Conservation (phyloP, 2,329 filamentous ascomycete genomes). For the Fusarium napiforme region DNA sequence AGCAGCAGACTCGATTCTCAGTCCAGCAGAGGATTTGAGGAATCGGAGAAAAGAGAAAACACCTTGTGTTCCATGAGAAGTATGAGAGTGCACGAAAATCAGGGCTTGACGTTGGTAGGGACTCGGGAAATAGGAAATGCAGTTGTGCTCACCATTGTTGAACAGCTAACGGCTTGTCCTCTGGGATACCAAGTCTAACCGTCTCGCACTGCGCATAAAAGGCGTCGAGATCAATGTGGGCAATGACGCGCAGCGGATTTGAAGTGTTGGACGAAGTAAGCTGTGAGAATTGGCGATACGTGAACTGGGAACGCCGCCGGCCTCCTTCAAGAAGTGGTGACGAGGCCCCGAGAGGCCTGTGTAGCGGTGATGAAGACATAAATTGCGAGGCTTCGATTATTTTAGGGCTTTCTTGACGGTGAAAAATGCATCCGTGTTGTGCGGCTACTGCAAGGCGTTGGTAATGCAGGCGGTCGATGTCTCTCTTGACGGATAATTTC, state of each 20-base stretch:
- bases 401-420: not conserved
- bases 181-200: conserved; percentile 79
- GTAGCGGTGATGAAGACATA: conserved; percentile 42
- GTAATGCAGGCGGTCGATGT: conserved; percentile 3
- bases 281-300: conserved; percentile 82
- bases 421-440: conserved; percentile 9
- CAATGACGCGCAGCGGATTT: conserved; percentile 85
- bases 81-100: not conserved
- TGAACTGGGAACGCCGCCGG: conserved; percentile 75
- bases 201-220: conserved; percentile 99
- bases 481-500: not conserved
- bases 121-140: not conserved
- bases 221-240: conserved; percentile 94
- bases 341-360: conserved; percentile 29
- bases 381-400: not conserved
- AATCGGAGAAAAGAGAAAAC: not conserved
- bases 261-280: conserved; percentile 76
- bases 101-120: not conserved
- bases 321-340: conserved; percentile 43
- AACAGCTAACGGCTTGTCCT: conserved; percentile 86
- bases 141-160: conserved; percentile 78
- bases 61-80: not conserved
- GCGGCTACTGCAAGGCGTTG: conserved; percentile 4
- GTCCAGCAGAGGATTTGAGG: not conserved
- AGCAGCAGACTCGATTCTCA: conserved; percentile 7